These are phyloP conservation scores for Termitomyces bulborhizus DNA, from an alignment of 768 basidiomycete species.

Conservation along the genomic window DNA sequence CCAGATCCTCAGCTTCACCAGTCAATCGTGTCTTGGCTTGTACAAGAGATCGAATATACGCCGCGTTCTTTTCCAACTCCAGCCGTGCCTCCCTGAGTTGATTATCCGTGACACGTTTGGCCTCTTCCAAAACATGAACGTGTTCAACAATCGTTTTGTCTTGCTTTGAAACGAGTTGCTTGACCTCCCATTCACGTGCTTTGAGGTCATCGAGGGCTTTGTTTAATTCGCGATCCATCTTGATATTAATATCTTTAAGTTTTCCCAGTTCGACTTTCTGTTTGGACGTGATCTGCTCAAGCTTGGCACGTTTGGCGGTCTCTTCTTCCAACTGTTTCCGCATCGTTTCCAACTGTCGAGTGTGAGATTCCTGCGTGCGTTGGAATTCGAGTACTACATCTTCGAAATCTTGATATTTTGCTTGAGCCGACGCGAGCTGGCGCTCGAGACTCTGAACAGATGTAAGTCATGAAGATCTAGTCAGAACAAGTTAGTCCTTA, in stretches of 20 bases:
- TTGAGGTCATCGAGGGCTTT: slow-evolving; percentile 78
- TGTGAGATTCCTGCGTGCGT: slow-evolving; percentile 69
- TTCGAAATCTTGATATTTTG: slow-evolving; percentile 81
- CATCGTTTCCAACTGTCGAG: slow-evolving; percentile 63
- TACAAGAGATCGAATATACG: slow-evolving; percentile 82
- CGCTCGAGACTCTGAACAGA: slow-evolving; percentile 62
- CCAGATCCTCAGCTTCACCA: slow-evolving; percentile 79
- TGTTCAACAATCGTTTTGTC: slow-evolving; percentile 99
- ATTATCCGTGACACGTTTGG: slow-evolving; percentile 89
- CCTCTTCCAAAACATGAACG: slow-evolving; percentile 92
- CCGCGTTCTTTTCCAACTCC: slow-evolving; percentile 68
- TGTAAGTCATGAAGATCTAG: slow-evolving; percentile 2
- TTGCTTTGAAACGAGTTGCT: slow-evolving; percentile 78
- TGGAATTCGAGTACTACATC: slow-evolving; percentile 82
- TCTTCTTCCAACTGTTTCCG: slow-evolving; percentile 75
- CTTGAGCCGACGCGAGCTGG: slow-evolving; percentile 64
- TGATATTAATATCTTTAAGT: slow-evolving; percentile 61
- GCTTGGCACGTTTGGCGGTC: slow-evolving; percentile 59
- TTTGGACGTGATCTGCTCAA: slow-evolving; percentile 57
- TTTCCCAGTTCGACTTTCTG: slow-evolving; percentile 68
- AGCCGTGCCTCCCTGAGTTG: slow-evolving; percentile 78
- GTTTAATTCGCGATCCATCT: slow-evolving; percentile 75
- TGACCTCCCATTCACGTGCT: slow-evolving; percentile 79
- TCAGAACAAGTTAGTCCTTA: slow-evolving; percentile 23
- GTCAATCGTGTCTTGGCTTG: slow-evolving; percentile 69